Evolutionary conservation across 2,329 filamentous ascomycete species (phyloP).

Genomic region (Lomentospora prolificans): DNA sequence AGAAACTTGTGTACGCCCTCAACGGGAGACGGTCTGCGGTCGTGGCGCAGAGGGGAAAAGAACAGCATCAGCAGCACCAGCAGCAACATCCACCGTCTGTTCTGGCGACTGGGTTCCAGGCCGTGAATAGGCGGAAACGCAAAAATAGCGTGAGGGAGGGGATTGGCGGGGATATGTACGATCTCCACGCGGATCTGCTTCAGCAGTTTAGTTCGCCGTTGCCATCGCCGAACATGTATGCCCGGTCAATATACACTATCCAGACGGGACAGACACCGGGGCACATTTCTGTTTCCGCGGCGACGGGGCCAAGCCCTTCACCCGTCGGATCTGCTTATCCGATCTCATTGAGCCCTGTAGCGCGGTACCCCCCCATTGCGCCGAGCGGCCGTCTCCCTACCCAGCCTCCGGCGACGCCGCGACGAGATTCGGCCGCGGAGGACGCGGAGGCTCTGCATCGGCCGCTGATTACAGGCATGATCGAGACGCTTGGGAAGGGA

Average conservation of each 20-base stretch:
- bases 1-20: constrained; percentile 72
- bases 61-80: constrained; percentile 6
- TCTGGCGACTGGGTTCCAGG: neutral
- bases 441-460: constrained; percentile 24
- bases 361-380: constrained; percentile 12
- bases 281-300: neutral
- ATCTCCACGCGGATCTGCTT: constrained; percentile 44
- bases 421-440: constrained; percentile 17
- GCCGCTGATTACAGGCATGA: constrained; percentile 59
- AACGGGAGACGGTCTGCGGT: constrained; percentile 63
- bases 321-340: constrained; percentile 10
- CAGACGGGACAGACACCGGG: neutral
- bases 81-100: neutral
- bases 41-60: constrained; percentile 22
- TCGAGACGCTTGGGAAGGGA: constrained; percentile 66
- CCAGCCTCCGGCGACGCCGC: constrained; percentile 18
- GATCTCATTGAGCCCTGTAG: constrained; percentile 14
- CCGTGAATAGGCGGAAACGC: neutral
- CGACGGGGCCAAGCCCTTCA: no score
- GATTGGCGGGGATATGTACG: constrained; percentile 20
- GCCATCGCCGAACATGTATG: neutral
- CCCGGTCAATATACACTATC: neutral
- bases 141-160: neutral
- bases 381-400: constrained; percentile 19
- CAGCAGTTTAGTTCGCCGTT: constrained; percentile 34